Evolutionary conservation across 345 rosid genomes (phyloP).

Genomic region (Dipteronia dyeriana): DNA sequence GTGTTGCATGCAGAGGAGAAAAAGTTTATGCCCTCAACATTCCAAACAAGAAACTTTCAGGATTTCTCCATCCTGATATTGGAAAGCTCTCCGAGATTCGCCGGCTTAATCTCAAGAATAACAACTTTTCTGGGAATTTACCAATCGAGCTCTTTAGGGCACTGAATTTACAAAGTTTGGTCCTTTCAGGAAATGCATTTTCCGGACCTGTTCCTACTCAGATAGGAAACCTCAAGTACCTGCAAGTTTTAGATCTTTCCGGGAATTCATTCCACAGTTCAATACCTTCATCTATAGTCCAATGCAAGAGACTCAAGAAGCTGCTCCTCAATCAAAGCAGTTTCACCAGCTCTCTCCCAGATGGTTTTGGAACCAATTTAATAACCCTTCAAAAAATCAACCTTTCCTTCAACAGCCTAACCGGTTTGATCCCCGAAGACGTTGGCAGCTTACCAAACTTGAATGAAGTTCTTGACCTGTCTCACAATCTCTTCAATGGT

Average conservation of each 20-base stretch:
- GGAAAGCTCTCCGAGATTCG: slow-evolving; percentile 61
- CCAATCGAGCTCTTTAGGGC: slow-evolving; percentile 56
- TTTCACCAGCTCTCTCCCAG: slow-evolving; percentile 62
- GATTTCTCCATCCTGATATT: slow-evolving; percentile 56
- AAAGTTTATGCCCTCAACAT: slow-evolving; percentile 56
- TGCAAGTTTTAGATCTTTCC: slow-evolving; percentile 61
- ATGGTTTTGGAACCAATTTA: slow-evolving; percentile 40
- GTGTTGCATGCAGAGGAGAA: slow-evolving; percentile 54
- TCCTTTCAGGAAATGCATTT: slow-evolving; percentile 69
- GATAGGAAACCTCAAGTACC: slow-evolving; percentile 53
- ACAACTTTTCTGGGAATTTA: slow-evolving; percentile 59
- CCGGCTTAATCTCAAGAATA: slow-evolving; percentile 62
- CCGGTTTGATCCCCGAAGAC: slow-evolving; percentile 58
- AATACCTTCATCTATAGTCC: slow-evolving; percentile 46
- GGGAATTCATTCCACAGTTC: slow-evolving; percentile 56
- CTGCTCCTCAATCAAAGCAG: slow-evolving; percentile 61
- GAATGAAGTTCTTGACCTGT: slow-evolving; percentile 66
- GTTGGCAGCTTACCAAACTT: slow-evolving; percentile 58
- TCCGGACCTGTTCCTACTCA: slow-evolving; percentile 68
- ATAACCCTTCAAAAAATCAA: slow-evolving; percentile 48
- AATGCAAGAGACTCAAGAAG: slow-evolving; percentile 52
- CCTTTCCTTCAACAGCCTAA: slow-evolving; percentile 63
- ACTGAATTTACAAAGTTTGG: slow-evolving; percentile 62
- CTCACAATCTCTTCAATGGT: slow-evolving; percentile 73
- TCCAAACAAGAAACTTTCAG: slow-evolving; percentile 53